Evolutionary conservation across 345 rosid species (phyloP).

Genomic region (Hibiscus mutabilis): DNA sequence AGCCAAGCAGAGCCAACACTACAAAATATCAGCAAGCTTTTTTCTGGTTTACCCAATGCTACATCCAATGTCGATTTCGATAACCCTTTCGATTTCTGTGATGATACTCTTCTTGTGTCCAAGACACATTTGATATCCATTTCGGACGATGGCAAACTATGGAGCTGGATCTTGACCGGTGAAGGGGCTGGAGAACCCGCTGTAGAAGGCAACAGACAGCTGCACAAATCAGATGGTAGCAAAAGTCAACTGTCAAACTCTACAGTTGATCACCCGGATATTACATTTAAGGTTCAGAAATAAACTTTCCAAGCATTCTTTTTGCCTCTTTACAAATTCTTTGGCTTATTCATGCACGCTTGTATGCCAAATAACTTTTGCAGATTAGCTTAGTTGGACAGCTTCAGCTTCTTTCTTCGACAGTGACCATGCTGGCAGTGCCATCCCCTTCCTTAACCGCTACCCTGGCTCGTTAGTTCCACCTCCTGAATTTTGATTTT

Average conservation of each 20-base stretch:
- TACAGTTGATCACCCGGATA: slow-evolving; percentile 25
- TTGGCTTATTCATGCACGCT: not conserved
- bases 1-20: slow-evolving; percentile 58
- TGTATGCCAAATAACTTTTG: not conserved
- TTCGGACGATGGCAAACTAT: slow-evolving; percentile 91
- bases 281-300: slow-evolving; percentile 60
- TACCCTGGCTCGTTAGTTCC: slow-evolving; percentile 47
- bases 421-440: slow-evolving; percentile 87
- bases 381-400: slow-evolving; percentile 76
- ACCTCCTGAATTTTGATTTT: not conserved
- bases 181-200: slow-evolving; percentile 51
- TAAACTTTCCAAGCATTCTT: not conserved
- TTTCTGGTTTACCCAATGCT: slow-evolving; percentile 43
- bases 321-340: not conserved
- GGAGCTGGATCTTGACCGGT: slow-evolving; percentile 88
- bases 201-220: slow-evolving; percentile 27
- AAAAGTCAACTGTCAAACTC: slow-evolving; percentile 33
- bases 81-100: slow-evolving; percentile 70
- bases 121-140: slow-evolving; percentile 72
- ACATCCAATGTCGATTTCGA: slow-evolving; percentile 45
- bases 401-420: slow-evolving; percentile 93
- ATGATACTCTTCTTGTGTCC: slow-evolving; percentile 59
- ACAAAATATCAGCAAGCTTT: slow-evolving; percentile 62
- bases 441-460: slow-evolving; percentile 94
- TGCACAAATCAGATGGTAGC: slow-evolving; percentile 26